Conservation (phyloP, 768 basidiomycete genomes). For the Crucibulum laeve region DNA sequence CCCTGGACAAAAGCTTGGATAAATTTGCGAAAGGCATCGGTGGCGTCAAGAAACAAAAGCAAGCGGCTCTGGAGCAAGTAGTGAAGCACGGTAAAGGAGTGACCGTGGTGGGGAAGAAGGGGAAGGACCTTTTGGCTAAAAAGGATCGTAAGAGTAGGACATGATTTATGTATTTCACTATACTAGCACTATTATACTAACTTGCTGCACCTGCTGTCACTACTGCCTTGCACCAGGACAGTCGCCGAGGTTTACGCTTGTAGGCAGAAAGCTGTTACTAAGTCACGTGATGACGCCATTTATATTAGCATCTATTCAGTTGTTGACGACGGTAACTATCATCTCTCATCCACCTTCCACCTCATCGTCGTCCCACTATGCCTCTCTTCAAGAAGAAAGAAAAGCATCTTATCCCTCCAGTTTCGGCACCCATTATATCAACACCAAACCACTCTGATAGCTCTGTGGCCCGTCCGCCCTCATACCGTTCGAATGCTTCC, state of each 20-base stretch:
- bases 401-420: constrained; percentile 64
- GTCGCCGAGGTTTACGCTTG: too few relatives aligned
- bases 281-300: too few relatives aligned
- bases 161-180: not conserved
- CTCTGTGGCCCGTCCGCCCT: constrained; percentile 33
- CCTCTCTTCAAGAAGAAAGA: constrained; percentile 69
- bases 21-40: constrained; percentile 56
- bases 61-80: constrained; percentile 73
- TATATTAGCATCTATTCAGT: too few relatives aligned
- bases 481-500: constrained; percentile 46
- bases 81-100: constrained; percentile 85
- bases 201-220: too few relatives aligned
- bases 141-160: constrained; percentile 25
- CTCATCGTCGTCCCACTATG: constrained; percentile 46
- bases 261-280: too few relatives aligned
- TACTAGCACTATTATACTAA: not conserved
- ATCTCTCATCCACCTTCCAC: constrained; percentile 12
- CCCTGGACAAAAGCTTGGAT: constrained; percentile 59
- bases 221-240: too few relatives aligned
- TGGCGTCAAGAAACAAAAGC: constrained; percentile 76
- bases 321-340: constrained; percentile 1
- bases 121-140: constrained; percentile 27
- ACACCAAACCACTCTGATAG: constrained; percentile 22
- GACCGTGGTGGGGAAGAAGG: constrained; percentile 78
- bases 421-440: constrained; percentile 27